Base-by-base conservation (phyloP, 2,329 filamentous ascomycete species). In the Colletotrichum gloeosporioides region DNA sequence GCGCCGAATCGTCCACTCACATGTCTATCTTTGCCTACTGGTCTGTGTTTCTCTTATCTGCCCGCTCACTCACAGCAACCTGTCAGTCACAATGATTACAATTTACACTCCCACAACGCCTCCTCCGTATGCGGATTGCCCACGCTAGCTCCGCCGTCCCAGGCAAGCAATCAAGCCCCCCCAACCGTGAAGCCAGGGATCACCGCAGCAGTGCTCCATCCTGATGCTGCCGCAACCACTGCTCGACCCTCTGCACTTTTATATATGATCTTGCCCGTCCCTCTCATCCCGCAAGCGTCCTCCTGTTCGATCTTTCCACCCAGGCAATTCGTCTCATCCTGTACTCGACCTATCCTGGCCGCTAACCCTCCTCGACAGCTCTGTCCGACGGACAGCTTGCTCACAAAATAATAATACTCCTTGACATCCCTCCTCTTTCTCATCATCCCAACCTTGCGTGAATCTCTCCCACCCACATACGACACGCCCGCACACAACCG, bases 111-210 rank as follows among this genome's bases (percentile, higher is more conserved):
- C 70, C 64, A 73, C 64, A 73, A 65, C 70, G 70, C 73, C 73
- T 63, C 70, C 70, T 77, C 71, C 75, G 75, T 75, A 66, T 77
- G 71, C 75, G 75, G 75, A 75, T 69, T 75, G 71, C 61, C 75
- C 71, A 75, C 61, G 36, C 75, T 75, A 77, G 75, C 65, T 71
- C 71, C 66, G 55, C 61, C 25, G 55, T 65, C 75, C 72, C 55
- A 63, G 64, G 44, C 65, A 74, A 64, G 34, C 39, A 65, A 59
- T 32, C 61, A 32, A 69, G 12, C 59, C 32, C 71, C 71, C 55
- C 65, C 59, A 36, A 12, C 31, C 59, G 18, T 22, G 59, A 62
- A 39, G 44, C 32, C 75, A 75, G 66, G 75, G 71, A 71, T 77
- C 66, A 77, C 59, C 71, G 74, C 61, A 75, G 75, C 61, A 71